Evolutionary conservation across 1,139 yeast genomes (phyloP).

Genomic region (Meyerozyma elateridarum): DNA sequence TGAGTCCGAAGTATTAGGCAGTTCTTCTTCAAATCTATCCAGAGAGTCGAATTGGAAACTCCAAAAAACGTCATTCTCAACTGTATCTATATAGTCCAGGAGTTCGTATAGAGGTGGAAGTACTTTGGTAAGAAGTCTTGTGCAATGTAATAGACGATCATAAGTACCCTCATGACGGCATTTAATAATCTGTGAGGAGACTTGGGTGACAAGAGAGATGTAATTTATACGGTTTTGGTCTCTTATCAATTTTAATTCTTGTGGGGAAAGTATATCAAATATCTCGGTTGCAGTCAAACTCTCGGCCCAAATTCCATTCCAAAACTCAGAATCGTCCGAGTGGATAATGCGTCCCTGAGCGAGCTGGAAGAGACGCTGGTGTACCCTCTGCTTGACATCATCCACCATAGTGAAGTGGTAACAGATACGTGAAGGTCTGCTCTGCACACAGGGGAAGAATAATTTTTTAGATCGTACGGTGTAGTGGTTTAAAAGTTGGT

Average conservation of each 20-base stretch:
- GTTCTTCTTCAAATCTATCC: constrained; percentile 9
- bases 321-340: constrained; percentile 40
- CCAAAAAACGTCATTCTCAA: constrained; percentile 40
- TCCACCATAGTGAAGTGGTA: not conserved
- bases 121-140: constrained; percentile 60
- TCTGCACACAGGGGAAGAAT: constrained; percentile 4
- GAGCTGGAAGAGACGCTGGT: constrained; percentile 56
- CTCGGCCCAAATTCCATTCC: constrained; percentile 40
- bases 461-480: not conserved
- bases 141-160: constrained; percentile 45
- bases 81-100: constrained; percentile 27
- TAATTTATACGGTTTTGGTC: constrained; percentile 1
- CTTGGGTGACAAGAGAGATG: not conserved
- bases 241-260: constrained; percentile 7
- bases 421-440: not conserved
- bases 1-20: too few relatives aligned
- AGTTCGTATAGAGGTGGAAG: constrained; percentile 66
- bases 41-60: constrained; percentile 21
- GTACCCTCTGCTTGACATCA: not conserved
- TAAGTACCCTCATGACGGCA: too few relatives aligned
- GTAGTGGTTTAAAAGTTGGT: too few relatives aligned
- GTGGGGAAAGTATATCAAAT: constrained; percentile 36
- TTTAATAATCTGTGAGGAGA: not conserved
- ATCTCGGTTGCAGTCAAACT: constrained; percentile 45
- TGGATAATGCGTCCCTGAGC: constrained; percentile 53